Percentiles rank a stretch among this genome's conserved stretches.
phyloP scores from a whole-genome alignment of 257 asterid species.

The Vinca minor region DNA sequence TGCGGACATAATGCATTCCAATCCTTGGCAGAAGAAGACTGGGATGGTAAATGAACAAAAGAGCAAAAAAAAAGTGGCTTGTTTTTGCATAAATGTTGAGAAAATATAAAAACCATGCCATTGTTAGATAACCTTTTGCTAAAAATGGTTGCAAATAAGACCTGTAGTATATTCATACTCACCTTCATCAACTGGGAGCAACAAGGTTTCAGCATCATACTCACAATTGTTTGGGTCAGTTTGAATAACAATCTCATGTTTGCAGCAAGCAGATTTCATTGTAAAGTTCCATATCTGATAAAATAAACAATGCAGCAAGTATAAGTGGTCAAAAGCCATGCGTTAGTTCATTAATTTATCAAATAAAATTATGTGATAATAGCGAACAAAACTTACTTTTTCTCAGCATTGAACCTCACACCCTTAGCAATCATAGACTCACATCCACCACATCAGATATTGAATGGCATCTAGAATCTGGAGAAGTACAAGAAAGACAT shows the following conservation, averaged over 20 bases:
- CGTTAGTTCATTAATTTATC: background rate
- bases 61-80: background rate
- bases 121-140: background rate
- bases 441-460: constrained; percentile 98
- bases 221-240: constrained; percentile 86
- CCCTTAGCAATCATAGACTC: constrained; percentile 99
- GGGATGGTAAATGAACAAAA: background rate
- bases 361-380: background rate
- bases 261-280: constrained; percentile 94
- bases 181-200: constrained; percentile 86
- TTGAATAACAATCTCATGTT: constrained; percentile 83
- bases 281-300: constrained; percentile 92
- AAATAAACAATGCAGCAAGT: constrained; percentile 3
- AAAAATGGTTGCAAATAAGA: background rate
- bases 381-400: constrained; percentile 59
- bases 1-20: background rate
- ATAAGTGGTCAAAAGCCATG: background rate
- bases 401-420: constrained; percentile 96
- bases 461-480: constrained; percentile 96
- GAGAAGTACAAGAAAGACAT: background rate
- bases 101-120: background rate
- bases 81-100: background rate
- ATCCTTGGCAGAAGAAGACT: background rate
- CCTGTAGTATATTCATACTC: constrained; percentile 7
- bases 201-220: constrained; percentile 77